phyloP scores from a whole-genome alignment of 179 eudicot species.

The Carnegiea gigantea region DNA sequence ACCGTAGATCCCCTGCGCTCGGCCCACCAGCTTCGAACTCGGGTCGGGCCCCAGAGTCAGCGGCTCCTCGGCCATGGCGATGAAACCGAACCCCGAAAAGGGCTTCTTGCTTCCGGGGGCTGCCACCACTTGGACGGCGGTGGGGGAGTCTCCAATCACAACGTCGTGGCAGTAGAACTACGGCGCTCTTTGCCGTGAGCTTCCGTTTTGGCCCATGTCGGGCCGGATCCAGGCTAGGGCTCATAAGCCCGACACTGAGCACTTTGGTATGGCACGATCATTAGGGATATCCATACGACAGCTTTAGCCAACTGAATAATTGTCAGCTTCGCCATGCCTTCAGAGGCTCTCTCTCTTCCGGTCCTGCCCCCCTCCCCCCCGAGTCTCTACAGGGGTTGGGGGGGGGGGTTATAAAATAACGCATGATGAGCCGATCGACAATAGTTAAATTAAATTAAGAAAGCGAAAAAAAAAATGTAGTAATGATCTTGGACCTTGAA shows the following conservation, averaged over 20 bases:
- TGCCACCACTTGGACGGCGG: slow-evolving; percentile 39
- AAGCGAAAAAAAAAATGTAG: no score
- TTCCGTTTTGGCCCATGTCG: slow-evolving; percentile 24
- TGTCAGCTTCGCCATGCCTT: neutral
- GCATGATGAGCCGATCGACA: no score
- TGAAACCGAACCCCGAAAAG: slow-evolving; percentile 35
- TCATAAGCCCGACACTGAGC: neutral
- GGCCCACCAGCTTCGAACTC: slow-evolving; percentile 49
- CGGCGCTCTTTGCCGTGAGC: slow-evolving; percentile 20
- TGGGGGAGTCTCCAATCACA: slow-evolving; percentile 40
- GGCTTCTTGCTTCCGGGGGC: slow-evolving; percentile 21
- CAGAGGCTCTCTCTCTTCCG: neutral
- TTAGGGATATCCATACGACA: neutral
- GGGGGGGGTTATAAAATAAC: no score
- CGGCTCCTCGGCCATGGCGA: slow-evolving; percentile 52
- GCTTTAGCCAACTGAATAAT: neutral
- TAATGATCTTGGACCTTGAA: no score
- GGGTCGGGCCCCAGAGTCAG: slow-evolving; percentile 48
- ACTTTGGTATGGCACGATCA: neutral
- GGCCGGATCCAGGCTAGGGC: neutral
- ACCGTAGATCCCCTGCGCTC: slow-evolving; percentile 59
- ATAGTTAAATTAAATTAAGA: no score
- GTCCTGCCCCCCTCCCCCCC: neutral
- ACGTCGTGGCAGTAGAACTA: slow-evolving; percentile 60
- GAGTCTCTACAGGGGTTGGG: neutral